A percentile compares a stretch with the other conserved stretches of the same genome.
Conservation (phyloP, 257 asterid genomes). For the Jasminum sambac region DNA sequence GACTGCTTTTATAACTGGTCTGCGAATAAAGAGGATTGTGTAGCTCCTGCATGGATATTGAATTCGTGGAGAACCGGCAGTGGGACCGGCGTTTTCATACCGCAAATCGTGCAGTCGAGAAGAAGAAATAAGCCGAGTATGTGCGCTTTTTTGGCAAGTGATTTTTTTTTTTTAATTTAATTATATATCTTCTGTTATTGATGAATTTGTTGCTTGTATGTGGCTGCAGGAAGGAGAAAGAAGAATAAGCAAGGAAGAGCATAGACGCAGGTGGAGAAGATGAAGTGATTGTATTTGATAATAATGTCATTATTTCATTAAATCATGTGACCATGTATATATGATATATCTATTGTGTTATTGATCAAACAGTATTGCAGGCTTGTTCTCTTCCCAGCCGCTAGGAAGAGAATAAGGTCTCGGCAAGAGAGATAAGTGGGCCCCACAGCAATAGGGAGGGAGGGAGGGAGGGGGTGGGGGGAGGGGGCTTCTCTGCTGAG, state of each 20-base stretch:
- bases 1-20: slow-evolving; percentile 52
- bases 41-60: slow-evolving; percentile 53
- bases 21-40: slow-evolving; percentile 31
- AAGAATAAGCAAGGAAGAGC: slow-evolving; percentile 32
- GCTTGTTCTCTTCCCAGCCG: too few species aligned
- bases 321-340: background rate
- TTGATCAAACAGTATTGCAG: too few species aligned
- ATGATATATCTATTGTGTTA: background rate
- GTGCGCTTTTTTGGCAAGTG: slow-evolving; percentile 1
- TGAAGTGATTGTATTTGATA: slow-evolving; percentile 1
- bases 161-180: background rate
- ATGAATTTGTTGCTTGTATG: background rate
- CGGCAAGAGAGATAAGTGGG: too few species aligned
- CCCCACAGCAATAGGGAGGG: too few species aligned
- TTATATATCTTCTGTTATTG: slow-evolving; percentile 1
- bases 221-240: slow-evolving; percentile 35
- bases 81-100: slow-evolving; percentile 91
- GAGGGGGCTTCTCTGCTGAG: too few species aligned
- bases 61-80: slow-evolving; percentile 63
- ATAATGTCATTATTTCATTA: background rate
- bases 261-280: slow-evolving; percentile 23
- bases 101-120: slow-evolving; percentile 49
- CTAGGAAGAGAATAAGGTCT: too few species aligned
- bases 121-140: slow-evolving; percentile 53
- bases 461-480: too few species aligned